Percentiles rank a stretch among this genome's conserved stretches.
Conservation (phyloP, 1,139 yeast genomes). For the Suhomyces yuchorum region DNA sequence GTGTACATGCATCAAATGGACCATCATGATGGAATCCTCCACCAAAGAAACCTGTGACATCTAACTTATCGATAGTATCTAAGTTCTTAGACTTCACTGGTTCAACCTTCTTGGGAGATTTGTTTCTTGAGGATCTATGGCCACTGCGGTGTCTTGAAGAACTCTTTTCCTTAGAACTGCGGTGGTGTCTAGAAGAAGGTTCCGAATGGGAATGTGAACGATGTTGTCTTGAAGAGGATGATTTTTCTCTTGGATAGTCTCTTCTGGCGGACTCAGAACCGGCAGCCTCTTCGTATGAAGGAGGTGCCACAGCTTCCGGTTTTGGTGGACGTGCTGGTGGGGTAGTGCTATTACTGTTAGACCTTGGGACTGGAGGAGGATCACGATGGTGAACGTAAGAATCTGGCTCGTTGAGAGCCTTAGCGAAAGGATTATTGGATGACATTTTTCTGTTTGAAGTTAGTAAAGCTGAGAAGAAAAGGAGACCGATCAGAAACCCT, state of each 20-base stretch:
- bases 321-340: constrained; percentile 41
- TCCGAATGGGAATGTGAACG: constrained; percentile 20
- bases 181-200: constrained; percentile 17
- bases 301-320: constrained; percentile 43
- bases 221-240: constrained; percentile 23
- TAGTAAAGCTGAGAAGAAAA: constrained; percentile 24
- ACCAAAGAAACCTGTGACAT: constrained; percentile 95
- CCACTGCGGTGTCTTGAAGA: constrained; percentile 15
- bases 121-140: constrained; percentile 20
- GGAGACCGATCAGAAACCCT: neutral
- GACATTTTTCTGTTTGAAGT: constrained; percentile 41
- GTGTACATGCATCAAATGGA: constrained; percentile 97
- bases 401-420: constrained; percentile 44
- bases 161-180: constrained; percentile 15
- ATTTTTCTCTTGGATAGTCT: constrained; percentile 57
- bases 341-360: constrained; percentile 17
- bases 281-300: constrained; percentile 72
- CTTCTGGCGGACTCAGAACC: constrained; percentile 44
- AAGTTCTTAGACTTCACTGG: constrained; percentile 59
- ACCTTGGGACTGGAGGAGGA: constrained; percentile 35
- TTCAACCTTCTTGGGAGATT: constrained; percentile 45
- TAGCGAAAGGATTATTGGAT: constrained; percentile 60
- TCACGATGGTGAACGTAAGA: constrained; percentile 38
- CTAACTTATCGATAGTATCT: constrained; percentile 92
- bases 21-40: constrained; percentile 98